A percentile compares a stretch with the other conserved stretches of the same genome.
phyloP scores from a whole-genome alignment of 192 early-diverging fungal genomes.

The Kappamyces sp. region DNA sequence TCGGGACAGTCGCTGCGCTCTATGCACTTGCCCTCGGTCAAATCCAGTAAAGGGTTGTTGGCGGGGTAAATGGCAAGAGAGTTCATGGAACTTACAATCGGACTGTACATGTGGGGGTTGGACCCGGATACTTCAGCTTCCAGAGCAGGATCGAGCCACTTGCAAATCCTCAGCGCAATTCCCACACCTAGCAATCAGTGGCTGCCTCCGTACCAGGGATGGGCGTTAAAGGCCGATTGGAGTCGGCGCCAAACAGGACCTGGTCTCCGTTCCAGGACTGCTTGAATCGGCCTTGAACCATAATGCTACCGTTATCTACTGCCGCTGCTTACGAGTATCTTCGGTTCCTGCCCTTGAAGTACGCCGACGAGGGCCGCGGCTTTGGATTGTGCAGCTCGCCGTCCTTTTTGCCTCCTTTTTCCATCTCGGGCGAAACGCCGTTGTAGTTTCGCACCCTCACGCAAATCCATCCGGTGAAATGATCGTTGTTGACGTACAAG shows the following conservation, averaged over 20 bases:
- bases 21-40: not conserved
- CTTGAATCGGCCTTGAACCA: conserved; percentile 37
- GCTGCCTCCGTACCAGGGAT: conserved; percentile 25
- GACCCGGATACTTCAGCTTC: conserved; percentile 20
- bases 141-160: conserved; percentile 40
- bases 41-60: conserved; percentile 12
- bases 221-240: conserved; percentile 11
- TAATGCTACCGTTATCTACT: conserved; percentile 4
- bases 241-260: conserved; percentile 32
- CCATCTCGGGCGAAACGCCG: conserved; percentile 26
- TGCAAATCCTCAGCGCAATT: conserved; percentile 20
- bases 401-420: conserved; percentile 12
- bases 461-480: conserved; percentile 30
- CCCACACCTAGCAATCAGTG: conserved; percentile 20
- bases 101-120: conserved; percentile 31
- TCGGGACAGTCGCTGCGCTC: not conserved
- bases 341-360: conserved; percentile 37
- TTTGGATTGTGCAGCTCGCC: conserved; percentile 4
- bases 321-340: conserved; percentile 20
- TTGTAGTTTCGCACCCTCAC: conserved; percentile 32
- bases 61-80: conserved; percentile 22
- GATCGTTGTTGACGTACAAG: conserved; percentile 24
- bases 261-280: conserved; percentile 33
- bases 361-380: conserved; percentile 24
- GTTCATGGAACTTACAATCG: conserved; percentile 36